Evolutionary conservation across 129 eudicot genomes (phyloP), one percentile per base, ranked within the genome.

Genomic region (Gnaphalium uliginosum): DNA sequence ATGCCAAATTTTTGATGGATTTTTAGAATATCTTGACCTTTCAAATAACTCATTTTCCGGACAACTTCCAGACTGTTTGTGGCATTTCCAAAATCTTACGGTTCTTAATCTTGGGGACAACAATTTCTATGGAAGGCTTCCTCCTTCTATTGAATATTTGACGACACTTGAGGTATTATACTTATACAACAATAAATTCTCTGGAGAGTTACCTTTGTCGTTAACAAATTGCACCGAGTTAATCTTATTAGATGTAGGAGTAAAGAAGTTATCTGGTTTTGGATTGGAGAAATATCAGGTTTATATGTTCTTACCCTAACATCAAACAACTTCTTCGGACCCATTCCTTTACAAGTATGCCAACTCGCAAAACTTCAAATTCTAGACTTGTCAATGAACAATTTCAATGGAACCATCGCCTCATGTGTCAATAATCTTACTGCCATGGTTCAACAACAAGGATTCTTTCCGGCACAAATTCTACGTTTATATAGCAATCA

Each of bases 311-410:
- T 66, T 41, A 6, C 22, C 58, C 29, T 66, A 8, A 35, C 11
- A 19, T 37, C 54, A 66, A 68, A 68, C 30, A 43, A 68, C 57
- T 24, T 68, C 58, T 68, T 43, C 5, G 73, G 73, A 43, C 5
- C 5, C 13, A 68, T 68, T 22, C 57, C 57, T 23, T 11, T 33
- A 81, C 59, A 46, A 21, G 4, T 84, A 35, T 80, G 87, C 24
- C 30, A 25, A 17, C 64, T 80, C 24, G 18, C 7, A 6, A 8
- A 57, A 11, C 48, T 80, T 35, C 82, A 76, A 24, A 11, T 84
- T 27, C 61, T 84, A 5, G 87, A 84, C 74, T 22, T 84, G 24
- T 80, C 85, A 27, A 14, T 56, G 22, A 84, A 84, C 73, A 53
- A 27, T 32, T 5, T 80, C 17, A 5, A 48, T 1, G 83, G 85